phyloP scores from a whole-genome alignment of 768 basidiomycete genomes.

The Cytidiella melzeri region DNA sequence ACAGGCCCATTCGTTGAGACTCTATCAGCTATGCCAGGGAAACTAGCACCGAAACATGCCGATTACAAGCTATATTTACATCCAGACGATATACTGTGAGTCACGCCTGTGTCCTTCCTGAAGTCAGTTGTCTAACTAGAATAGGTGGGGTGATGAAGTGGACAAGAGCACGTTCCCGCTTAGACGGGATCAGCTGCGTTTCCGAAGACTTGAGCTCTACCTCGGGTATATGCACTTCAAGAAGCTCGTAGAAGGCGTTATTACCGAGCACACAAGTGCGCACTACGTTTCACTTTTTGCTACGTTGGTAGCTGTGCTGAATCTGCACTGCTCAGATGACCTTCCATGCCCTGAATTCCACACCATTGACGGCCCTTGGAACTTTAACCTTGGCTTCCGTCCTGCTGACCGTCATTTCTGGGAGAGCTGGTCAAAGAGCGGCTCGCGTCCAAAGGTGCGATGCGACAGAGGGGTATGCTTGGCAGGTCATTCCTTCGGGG shows the following conservation, averaged over 20 bases:
- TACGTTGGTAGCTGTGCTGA: too few species aligned
- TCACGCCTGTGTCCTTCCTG: background rate
- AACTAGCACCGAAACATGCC: slow-evolving; percentile 26
- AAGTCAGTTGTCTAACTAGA: slow-evolving; percentile 10
- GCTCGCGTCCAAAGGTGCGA: slow-evolving; percentile 24
- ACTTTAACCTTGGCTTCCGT: slow-evolving; percentile 6
- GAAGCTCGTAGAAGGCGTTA: slow-evolving; percentile 34
- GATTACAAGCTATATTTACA: slow-evolving; percentile 43
- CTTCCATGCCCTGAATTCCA: slow-evolving; percentile 2
- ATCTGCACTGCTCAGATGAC: too few species aligned
- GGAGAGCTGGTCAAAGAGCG: slow-evolving; percentile 42
- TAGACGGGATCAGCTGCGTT: slow-evolving; percentile 61
- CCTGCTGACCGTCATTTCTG: slow-evolving; percentile 13
- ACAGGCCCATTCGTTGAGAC: slow-evolving; percentile 49
- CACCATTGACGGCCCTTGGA: slow-evolving; percentile 15
- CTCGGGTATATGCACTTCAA: slow-evolving; percentile 53
- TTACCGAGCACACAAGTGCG: too few species aligned
- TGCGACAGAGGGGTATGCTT: slow-evolving; percentile 33
- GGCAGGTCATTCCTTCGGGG: slow-evolving; percentile 54
- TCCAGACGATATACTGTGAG: slow-evolving; percentile 52
- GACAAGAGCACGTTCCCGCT: slow-evolving; percentile 31
- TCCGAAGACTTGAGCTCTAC: slow-evolving; percentile 67
- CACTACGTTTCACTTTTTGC: too few species aligned
- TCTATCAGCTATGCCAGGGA: slow-evolving; percentile 30
- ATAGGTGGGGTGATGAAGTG: slow-evolving; percentile 25